Base-by-base conservation (phyloP, 257 asterid species). In the Parsonsia alboflavescens region DNA sequence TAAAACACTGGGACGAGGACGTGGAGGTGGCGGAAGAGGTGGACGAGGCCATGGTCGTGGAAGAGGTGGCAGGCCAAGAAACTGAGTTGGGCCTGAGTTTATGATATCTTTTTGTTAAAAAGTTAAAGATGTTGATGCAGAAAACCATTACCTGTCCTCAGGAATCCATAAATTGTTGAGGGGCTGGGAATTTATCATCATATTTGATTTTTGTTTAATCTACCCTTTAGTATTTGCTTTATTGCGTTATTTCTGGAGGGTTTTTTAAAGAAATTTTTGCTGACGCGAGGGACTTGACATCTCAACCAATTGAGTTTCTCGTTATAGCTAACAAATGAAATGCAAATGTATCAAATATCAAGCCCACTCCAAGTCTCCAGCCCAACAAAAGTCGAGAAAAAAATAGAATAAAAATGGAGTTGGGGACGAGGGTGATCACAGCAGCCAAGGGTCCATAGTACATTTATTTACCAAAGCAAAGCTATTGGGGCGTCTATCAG, bases 11-110 rank as follows among this genome's bases (percentile, higher is more conserved):
- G 91, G 90, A 46, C 90, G 87, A 59, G 88, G 80, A 22, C 92
- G 92, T 13, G 89, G 91, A 6, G 88, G 90, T 2, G 84, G 88
- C 2, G 84, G 87, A 6, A 76, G 94, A 0, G 72, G 91, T 12
- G 87, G 82, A 2, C 54, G 86, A 0, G 89, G 91, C 33, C 88
- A 91, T 42, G 82, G 81, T 42, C 86, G 91, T 36, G 90, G 96
- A 67, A 78, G 85, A 67, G 88, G 97, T 11, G 84, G 94, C 50
- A 91, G 69, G 81, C 81, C 78, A 72, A 82, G 83, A 26, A 45
- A 68, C 58, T 68, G 42, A 68, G 42, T 24, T 6, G 6, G 39
- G 6, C 39, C 28, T 22, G 10, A 48, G n/a, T 11, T 12, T 16
- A 65, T 12, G 12, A 65, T 33, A 36, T 44, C 1, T 10, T 16